These are phyloP conservation scores for Dioscorea dumetorum DNA, from an alignment of 106 monocot species.

Conservation along the genomic window DNA sequence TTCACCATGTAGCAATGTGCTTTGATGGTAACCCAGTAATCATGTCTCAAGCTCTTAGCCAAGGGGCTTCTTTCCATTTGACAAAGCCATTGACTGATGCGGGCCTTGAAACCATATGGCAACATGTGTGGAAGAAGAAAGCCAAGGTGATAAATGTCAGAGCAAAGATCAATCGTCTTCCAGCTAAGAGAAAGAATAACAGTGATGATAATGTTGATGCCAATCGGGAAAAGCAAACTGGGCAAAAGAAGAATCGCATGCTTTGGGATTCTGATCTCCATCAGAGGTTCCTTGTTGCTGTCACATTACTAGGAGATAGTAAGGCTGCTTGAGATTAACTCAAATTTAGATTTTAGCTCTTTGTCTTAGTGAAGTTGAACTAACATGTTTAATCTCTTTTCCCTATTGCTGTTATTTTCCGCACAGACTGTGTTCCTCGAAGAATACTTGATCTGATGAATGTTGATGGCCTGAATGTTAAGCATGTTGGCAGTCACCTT, in stretches of 20 bases:
- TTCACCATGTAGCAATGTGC: conserved; percentile 2
- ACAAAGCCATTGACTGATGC: neutral
- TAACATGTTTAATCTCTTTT: neutral
- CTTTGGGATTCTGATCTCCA: conserved; percentile 7
- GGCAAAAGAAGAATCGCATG: neutral
- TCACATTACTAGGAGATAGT: neutral
- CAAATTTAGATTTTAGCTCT: neutral
- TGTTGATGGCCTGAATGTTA: neutral
- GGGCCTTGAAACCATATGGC: neutral
- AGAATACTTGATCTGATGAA: conserved; percentile 5
- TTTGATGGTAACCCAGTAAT: neutral
- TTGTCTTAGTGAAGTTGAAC: neutral
- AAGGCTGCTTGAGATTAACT: neutral
- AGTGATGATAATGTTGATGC: neutral
- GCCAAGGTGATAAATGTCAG: neutral
- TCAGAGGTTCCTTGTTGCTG: conserved; percentile 5
- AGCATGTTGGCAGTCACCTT: neutral
- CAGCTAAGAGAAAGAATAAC: neutral
- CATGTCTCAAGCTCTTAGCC: neutral
- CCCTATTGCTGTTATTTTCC: neutral
- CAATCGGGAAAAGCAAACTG: neutral
- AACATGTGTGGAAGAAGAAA: conserved; percentile 1
- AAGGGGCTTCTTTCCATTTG: neutral
- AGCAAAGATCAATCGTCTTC: neutral
- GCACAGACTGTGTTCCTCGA: neutral